Evolutionary conservation across 1,139 yeast species (phyloP).

Genomic region (Arxiozyma telluris): DNA sequence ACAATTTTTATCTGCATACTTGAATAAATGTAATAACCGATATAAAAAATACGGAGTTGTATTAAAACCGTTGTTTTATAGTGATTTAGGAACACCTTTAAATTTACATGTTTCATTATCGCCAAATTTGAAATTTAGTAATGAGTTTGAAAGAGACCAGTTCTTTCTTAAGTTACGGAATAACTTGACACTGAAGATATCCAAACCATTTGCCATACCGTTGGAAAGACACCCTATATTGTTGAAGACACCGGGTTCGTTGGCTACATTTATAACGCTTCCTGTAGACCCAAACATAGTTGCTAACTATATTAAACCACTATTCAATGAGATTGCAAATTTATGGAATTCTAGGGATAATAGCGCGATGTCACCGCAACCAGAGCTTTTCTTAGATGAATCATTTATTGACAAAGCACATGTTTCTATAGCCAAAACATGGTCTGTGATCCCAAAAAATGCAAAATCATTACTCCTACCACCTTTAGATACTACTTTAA

Average conservation of each 20-base stretch:
- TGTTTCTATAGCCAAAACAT: conserved; percentile 2
- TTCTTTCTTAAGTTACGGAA: conserved; percentile 8
- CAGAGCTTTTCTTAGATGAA: background rate
- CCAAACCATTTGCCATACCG: background rate
- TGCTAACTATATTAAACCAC: background rate
- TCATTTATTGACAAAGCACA: background rate
- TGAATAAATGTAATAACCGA: conserved; percentile 3
- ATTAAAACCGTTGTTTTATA: conserved; percentile 18
- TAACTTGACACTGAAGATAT: background rate
- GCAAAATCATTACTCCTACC: background rate
- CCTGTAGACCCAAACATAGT: background rate
- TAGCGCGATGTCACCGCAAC: background rate
- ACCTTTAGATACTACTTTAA: background rate
- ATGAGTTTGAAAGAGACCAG: conserved; percentile 9
- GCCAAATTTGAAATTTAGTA: conserved; percentile 10
- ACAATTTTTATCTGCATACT: background rate
- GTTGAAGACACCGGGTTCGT: background rate
- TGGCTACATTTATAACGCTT: background rate
- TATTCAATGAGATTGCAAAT: background rate
- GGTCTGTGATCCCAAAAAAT: background rate
- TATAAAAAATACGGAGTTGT: conserved; percentile 1
- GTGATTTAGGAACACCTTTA: conserved; percentile 18
- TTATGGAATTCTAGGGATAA: background rate
- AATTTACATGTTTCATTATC: conserved; percentile 24
- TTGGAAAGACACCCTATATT: conserved; percentile 6